Conservation (phyloP, 345 rosid species). For the Balakata baccata region DNA sequence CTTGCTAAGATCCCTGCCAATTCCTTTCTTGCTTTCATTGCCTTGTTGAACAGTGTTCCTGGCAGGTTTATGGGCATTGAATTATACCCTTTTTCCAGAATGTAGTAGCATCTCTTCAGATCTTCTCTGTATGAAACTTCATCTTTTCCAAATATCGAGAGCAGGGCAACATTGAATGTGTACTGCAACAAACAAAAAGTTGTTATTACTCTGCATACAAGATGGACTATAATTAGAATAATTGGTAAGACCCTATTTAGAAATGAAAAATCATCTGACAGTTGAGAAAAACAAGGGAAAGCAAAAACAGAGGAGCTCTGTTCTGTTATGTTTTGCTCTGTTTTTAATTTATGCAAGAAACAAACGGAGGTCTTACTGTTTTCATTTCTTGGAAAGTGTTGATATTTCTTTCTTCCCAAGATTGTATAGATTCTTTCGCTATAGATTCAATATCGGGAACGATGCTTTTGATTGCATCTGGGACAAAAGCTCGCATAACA, state of each 20-base stretch:
- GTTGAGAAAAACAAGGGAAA: constrained; percentile 3
- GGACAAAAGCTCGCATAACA: constrained; percentile 74
- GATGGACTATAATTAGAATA: too few relatives aligned
- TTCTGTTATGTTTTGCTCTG: constrained; percentile 24
- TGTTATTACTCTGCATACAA: too few relatives aligned
- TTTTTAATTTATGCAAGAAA: not conserved
- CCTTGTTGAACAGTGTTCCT: constrained; percentile 79
- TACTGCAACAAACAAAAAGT: constrained; percentile 42
- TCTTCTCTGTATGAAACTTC: constrained; percentile 64
- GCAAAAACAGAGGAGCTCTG: constrained; percentile 35
- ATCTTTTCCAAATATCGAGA: constrained; percentile 76
- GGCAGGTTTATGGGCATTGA: constrained; percentile 95
- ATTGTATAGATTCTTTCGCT: constrained; percentile 40
- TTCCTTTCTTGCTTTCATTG: constrained; percentile 87
- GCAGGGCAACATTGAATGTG: constrained; percentile 74
- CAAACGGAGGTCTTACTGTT: constrained; percentile 38
- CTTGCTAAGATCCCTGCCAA: constrained; percentile 63
- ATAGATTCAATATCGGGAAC: constrained; percentile 55
- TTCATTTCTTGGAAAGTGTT: constrained; percentile 82
- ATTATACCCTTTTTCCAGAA: constrained; percentile 90
- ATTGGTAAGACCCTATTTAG: too few relatives aligned
- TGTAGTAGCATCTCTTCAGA: constrained; percentile 77
- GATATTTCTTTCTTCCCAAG: constrained; percentile 47
- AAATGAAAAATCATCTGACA: not conserved
- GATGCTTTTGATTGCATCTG: constrained; percentile 49